Percentiles rank a stretch among this genome's conserved stretches.
Evolutionary conservation across 1,139 yeast species (phyloP).

Genomic region (Nakaseomyces bracarensis): DNA sequence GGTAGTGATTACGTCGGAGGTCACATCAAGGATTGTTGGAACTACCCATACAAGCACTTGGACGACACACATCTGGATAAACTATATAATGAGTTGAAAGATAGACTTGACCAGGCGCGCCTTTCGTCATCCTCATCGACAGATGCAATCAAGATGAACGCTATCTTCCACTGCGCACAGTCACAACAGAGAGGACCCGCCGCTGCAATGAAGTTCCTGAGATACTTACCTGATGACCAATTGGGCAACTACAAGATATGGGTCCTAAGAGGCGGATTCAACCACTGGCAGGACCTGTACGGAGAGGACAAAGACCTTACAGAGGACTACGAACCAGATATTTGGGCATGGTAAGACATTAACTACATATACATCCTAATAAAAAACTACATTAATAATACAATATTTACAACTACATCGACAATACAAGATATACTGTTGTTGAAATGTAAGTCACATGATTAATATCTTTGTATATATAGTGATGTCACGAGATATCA

Average conservation of each 20-base stretch:
- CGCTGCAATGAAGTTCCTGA: constrained; percentile 59
- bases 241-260: constrained; percentile 46
- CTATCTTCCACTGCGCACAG: constrained; percentile 84
- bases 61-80: constrained; percentile 6
- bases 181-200: constrained; percentile 90
- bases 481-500: background rate
- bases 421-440: too few species aligned
- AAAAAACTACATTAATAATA: too few species aligned
- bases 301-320: constrained; percentile 63
- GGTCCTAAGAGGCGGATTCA: constrained; percentile 78
- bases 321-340: constrained; percentile 50
- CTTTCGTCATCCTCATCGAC: background rate
- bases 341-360: constrained; percentile 39
- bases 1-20: constrained; percentile 68
- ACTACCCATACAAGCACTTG: constrained; percentile 22
- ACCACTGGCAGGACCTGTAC: constrained; percentile 67
- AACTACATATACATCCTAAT: background rate
- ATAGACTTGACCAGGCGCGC: constrained; percentile 35
- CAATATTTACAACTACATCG: too few species aligned
- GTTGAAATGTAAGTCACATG: too few species aligned
- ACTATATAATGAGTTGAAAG: constrained; percentile 34
- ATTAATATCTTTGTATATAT: background rate
- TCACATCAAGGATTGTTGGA: constrained; percentile 28
- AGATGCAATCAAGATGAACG: constrained; percentile 31
- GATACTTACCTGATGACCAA: constrained; percentile 41